A percentile compares a stretch with the other conserved stretches of the same genome.
phyloP scores from a whole-genome alignment of 2,329 filamentous ascomycete species.

The Colletotrichum sp. region DNA sequence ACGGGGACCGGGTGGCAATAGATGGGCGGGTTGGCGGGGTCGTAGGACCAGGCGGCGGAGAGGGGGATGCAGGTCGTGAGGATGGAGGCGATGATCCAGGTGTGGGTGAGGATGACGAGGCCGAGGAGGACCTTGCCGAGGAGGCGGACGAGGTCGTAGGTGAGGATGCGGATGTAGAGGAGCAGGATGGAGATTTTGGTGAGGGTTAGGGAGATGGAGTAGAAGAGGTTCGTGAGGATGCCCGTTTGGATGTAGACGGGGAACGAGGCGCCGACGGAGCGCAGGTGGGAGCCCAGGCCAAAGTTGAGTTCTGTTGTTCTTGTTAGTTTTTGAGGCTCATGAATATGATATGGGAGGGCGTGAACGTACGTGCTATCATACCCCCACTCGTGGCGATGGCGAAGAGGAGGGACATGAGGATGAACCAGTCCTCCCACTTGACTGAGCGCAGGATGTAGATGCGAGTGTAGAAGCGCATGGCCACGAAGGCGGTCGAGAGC shows the following conservation, averaged over 20 bases:
- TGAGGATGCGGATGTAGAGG: constrained; percentile 27
- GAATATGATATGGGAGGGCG: neutral
- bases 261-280: neutral
- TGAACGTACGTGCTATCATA: constrained; percentile 15
- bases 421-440: constrained; percentile 37
- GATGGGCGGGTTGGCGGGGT: neutral
- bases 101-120: constrained; percentile 21
- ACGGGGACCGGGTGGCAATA: constrained; percentile 22
- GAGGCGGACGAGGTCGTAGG: constrained; percentile 27
- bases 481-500: constrained; percentile 31
- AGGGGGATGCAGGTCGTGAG: constrained; percentile 25
- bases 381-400: constrained; percentile 15
- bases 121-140: constrained; percentile 23
- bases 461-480: constrained; percentile 37
- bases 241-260: constrained; percentile 9
- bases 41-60: constrained; percentile 17
- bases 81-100: constrained; percentile 25
- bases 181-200: constrained; percentile 26
- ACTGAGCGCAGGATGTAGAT: constrained; percentile 34
- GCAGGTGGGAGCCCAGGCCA: constrained; percentile 15
- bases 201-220: constrained; percentile 21
- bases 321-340: neutral
- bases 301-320: constrained; percentile 11
- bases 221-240: constrained; percentile 19
- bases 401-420: constrained; percentile 32